Conservation (phyloP, 768 basidiomycete genomes). For the Pleurotus djamor region DNA sequence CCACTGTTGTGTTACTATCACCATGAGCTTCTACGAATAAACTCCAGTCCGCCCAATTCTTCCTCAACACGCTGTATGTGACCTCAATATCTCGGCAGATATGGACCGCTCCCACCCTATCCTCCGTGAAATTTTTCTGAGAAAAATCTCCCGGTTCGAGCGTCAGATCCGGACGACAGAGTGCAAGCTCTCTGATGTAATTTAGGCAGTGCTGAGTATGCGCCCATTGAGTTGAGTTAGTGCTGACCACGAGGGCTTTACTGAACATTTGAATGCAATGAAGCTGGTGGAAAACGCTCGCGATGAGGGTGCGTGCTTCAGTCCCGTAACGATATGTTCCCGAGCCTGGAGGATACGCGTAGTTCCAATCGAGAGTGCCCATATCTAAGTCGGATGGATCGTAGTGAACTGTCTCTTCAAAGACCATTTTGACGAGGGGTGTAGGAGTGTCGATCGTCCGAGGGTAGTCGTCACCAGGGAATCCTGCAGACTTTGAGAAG, state of each 20-base stretch:
- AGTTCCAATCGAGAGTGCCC: not conserved
- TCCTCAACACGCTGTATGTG: constrained; percentile 28
- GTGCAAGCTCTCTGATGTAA: constrained; percentile 41
- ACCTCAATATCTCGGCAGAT: constrained; percentile 39
- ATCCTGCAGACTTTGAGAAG: not conserved
- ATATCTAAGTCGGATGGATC: not conserved
- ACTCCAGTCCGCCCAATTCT: constrained; percentile 33
- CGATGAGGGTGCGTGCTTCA: not conserved
- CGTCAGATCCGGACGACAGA: constrained; percentile 47
- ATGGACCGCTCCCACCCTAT: constrained; percentile 34
- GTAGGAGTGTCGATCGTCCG: not conserved
- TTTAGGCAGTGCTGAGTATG: constrained; percentile 45
- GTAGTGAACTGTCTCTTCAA: not conserved
- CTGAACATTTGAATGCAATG: constrained; percentile 39
- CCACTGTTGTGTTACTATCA: no score
- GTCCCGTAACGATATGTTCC: not conserved
- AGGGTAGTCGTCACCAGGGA: not conserved
- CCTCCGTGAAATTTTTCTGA: constrained; percentile 27
- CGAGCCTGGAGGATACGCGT: not conserved
- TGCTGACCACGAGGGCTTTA: constrained; percentile 15
- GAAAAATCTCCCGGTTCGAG: constrained; percentile 43
- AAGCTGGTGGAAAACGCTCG: constrained; percentile 42
- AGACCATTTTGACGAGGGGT: not conserved
- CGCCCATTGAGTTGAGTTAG: constrained; percentile 10
- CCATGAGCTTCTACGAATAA: not conserved